Evolutionary conservation across 2,329 filamentous ascomycete genomes (phyloP).

Genomic region (Chaetomium olivaceum): DNA sequence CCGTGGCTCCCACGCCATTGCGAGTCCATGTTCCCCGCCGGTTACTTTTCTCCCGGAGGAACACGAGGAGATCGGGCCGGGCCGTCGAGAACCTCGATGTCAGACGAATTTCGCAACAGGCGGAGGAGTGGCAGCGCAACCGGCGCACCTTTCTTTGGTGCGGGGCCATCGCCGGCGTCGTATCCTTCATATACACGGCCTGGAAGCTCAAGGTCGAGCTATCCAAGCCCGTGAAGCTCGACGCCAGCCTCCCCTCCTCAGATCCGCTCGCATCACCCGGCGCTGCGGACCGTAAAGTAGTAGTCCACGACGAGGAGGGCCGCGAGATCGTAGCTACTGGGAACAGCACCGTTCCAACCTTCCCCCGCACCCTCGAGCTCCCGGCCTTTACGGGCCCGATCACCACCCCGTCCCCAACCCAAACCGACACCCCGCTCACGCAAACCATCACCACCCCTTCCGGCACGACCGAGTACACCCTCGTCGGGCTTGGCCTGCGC

Average conservation of each 20-base stretch:
- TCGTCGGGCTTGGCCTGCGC: constrained; percentile 83
- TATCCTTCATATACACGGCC: constrained; percentile 53
- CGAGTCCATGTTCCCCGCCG: constrained; percentile 34
- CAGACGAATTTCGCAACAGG: constrained; percentile 47
- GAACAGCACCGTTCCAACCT: constrained; percentile 74
- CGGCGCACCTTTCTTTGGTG: constrained; percentile 54
- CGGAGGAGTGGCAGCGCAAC: constrained; percentile 52
- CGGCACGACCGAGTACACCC: constrained; percentile 69
- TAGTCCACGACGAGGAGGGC: constrained; percentile 67
- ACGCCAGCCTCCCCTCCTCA: constrained; percentile 46
- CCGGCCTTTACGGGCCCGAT: constrained; percentile 44
- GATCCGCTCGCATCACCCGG: constrained; percentile 52
- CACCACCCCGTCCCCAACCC: constrained; percentile 28
- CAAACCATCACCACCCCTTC: constrained; percentile 36
- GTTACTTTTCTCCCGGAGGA: constrained; percentile 39
- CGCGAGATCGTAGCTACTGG: constrained; percentile 78
- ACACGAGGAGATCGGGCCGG: constrained; percentile 27
- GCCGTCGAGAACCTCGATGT: constrained; percentile 54
- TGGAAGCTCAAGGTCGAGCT: constrained; percentile 52
- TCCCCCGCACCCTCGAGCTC: constrained; percentile 71
- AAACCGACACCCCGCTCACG: constrained; percentile 42
- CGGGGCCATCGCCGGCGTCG: constrained; percentile 51
- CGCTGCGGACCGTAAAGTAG: constrained; percentile 56
- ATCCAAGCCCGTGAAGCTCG: constrained; percentile 39
- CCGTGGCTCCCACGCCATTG: constrained; percentile 4